Conservation (phyloP, 495 filamentous ascomycete species). For the Lichenothelia convexa region DNA sequence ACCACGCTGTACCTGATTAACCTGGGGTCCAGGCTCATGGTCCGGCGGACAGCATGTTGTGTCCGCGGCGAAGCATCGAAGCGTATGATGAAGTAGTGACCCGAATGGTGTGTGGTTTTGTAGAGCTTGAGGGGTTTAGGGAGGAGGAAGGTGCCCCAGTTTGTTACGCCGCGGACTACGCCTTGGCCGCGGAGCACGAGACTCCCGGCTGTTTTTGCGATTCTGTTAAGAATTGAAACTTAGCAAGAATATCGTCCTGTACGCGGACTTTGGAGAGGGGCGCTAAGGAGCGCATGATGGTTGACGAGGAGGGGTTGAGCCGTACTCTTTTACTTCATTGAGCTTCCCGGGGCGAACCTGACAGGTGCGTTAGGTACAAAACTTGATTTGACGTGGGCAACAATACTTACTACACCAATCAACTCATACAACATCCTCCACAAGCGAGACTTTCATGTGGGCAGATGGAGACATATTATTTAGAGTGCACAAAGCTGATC, state of each 20-base stretch:
- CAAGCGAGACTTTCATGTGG: background rate
- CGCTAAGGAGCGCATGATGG: conserved; percentile 1
- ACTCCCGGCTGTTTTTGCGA: conserved; percentile 70
- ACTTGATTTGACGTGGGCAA: conserved; percentile 3
- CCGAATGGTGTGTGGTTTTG: conserved; percentile 59
- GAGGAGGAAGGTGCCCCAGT: conserved; percentile 83
- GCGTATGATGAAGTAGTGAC: conserved; percentile 96
- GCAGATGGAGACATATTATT: too few relatives aligned
- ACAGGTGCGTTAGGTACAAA: background rate
- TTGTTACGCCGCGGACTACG: conserved; percentile 77
- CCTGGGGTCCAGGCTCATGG: conserved; percentile 70
- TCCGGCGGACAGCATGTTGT: conserved; percentile 53
- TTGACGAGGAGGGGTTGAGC: conserved; percentile 5
- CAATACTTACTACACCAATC: conserved; percentile 70
- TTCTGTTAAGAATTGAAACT: conserved; percentile 40
- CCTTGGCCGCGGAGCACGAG: conserved; percentile 70
- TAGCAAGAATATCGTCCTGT: too few relatives aligned
- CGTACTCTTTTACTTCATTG: conserved; percentile 85
- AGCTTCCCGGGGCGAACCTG: conserved; percentile 82
- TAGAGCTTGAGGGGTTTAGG: conserved; percentile 54
- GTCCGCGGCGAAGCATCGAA: conserved; percentile 59
- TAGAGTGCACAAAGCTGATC: too few relatives aligned
- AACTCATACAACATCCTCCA: conserved; percentile 84
- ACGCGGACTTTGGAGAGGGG: conserved; percentile 4
- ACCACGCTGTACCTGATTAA: conserved; percentile 77